Evolutionary conservation across 768 basidiomycete genomes (phyloP).

Genomic region (Boletus huronensis): DNA sequence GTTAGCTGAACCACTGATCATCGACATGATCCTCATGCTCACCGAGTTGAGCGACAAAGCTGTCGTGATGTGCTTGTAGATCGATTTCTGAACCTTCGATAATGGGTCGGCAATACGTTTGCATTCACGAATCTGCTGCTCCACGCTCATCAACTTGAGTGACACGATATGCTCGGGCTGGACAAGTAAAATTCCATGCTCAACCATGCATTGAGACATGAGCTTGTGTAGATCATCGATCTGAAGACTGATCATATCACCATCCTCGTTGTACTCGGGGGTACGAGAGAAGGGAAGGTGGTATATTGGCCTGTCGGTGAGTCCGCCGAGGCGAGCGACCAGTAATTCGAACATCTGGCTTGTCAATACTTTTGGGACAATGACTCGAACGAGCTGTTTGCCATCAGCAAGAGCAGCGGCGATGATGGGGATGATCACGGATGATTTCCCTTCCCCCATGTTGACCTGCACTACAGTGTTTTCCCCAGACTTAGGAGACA

Average conservation of each 20-base stretch:
- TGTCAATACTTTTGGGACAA: constrained; percentile 42
- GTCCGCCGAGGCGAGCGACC: constrained; percentile 36
- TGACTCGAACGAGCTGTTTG: constrained; percentile 40
- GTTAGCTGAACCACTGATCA: no score
- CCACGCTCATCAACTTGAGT: constrained; percentile 40
- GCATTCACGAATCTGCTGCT: neutral
- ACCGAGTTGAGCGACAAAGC: no score
- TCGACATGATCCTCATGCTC: no score
- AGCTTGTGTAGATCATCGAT: constrained; percentile 26
- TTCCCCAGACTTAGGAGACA: constrained; percentile 28
- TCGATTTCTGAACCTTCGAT: constrained; percentile 2
- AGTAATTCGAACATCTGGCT: constrained; percentile 45
- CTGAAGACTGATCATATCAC: neutral
- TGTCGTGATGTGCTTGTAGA: no score
- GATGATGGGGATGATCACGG: constrained; percentile 44
- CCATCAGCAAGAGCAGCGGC: constrained; percentile 40
- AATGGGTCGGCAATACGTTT: constrained; percentile 9
- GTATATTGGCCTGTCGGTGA: constrained; percentile 43
- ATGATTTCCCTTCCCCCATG: constrained; percentile 48
- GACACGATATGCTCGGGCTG: constrained; percentile 53
- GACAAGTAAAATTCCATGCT: constrained; percentile 38
- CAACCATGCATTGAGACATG: constrained; percentile 34
- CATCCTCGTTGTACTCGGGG: constrained; percentile 12
- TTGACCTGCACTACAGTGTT: constrained; percentile 25
- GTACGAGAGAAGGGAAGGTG: constrained; percentile 46